Evolutionary conservation across 192 early-diverging fungal genomes (phyloP).

Genomic region (Coemansia sp.): DNA sequence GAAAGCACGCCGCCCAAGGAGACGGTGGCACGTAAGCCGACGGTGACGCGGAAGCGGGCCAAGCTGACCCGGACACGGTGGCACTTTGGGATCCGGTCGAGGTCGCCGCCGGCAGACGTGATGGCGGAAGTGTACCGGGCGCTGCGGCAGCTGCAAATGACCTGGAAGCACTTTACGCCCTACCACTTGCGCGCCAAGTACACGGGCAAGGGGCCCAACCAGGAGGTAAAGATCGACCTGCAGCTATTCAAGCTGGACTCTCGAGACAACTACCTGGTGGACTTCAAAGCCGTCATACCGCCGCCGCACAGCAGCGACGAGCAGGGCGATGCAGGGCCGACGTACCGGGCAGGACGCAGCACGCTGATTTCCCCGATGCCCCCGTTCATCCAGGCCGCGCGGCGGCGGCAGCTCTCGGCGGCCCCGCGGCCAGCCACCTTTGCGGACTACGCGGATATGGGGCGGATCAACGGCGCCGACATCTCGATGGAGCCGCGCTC

Average conservation of each 20-base stretch:
- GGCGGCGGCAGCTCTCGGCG: constrained; percentile 37
- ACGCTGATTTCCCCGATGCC: constrained; percentile 34
- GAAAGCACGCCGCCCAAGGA: not conserved
- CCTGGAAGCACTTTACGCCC: constrained; percentile 88
- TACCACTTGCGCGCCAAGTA: constrained; percentile 82
- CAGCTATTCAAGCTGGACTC: constrained; percentile 91
- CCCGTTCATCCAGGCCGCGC: constrained; percentile 46
- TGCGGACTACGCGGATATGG: constrained; percentile 11
- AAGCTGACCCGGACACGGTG: constrained; percentile 73
- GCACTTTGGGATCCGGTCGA: constrained; percentile 97
- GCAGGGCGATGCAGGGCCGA: constrained; percentile 17
- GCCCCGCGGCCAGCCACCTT: constrained; percentile 28
- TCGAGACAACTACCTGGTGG: constrained; percentile 86
- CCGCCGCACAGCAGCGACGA: constrained; percentile 27
- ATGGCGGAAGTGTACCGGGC: constrained; percentile 97
- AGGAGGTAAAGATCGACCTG: constrained; percentile 86
- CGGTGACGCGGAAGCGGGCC: constrained; percentile 46
- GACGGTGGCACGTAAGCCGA: constrained; percentile 18
- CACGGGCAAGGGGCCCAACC: constrained; percentile 9
- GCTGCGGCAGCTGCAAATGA: constrained; percentile 83
- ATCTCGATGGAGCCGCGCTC: constrained; percentile 27
- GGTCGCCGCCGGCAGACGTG: constrained; percentile 87
- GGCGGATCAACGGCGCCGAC: not conserved
- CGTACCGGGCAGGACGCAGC: constrained; percentile 35
- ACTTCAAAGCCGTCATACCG: constrained; percentile 83